phyloP scores from a whole-genome alignment of 2,329 filamentous ascomycete species.

The Sclerotinia sclerotiorum region DNA sequence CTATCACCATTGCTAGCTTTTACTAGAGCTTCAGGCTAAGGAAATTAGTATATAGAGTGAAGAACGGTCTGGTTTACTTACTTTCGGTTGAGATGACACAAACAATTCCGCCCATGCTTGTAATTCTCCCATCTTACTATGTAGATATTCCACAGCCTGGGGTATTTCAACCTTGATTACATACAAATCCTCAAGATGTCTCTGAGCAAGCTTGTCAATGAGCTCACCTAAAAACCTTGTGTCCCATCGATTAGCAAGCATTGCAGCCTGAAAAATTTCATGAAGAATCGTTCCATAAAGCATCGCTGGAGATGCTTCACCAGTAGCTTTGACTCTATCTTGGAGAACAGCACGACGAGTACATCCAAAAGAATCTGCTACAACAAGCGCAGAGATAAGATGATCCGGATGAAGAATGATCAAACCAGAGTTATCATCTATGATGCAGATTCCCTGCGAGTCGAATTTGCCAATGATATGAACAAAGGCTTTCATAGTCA shows the following conservation, averaged over 20 bases:
- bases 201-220: conserved; percentile 68
- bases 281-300: conserved; percentile 93
- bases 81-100: conserved; percentile 68
- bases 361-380: conserved; percentile 95
- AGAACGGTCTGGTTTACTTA: conserved; percentile 40
- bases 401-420: conserved; percentile 94
- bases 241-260: conserved; percentile 82
- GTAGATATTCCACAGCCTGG: conserved; percentile 75
- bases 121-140: conserved; percentile 79
- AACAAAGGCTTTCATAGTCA: conserved; percentile 71
- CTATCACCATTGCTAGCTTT: conserved; percentile 76
- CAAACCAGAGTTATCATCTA: conserved; percentile 81
- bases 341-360: conserved; percentile 88
- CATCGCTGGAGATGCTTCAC: conserved; percentile 73
- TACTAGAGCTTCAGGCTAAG: conserved; percentile 66
- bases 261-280: conserved; percentile 89
- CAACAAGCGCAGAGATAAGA: conserved; percentile 88
- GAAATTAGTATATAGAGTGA: conserved; percentile 26
- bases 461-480: conserved; percentile 83
- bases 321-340: conserved; percentile 89
- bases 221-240: conserved; percentile 62
- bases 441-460: conserved; percentile 67
- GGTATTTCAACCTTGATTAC: conserved; percentile 74
- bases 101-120: conserved; percentile 82
- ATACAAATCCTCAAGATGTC: conserved; percentile 85